Base-by-base conservation (phyloP, 768 basidiomycete species). In the Neoboletus magnificus region DNA sequence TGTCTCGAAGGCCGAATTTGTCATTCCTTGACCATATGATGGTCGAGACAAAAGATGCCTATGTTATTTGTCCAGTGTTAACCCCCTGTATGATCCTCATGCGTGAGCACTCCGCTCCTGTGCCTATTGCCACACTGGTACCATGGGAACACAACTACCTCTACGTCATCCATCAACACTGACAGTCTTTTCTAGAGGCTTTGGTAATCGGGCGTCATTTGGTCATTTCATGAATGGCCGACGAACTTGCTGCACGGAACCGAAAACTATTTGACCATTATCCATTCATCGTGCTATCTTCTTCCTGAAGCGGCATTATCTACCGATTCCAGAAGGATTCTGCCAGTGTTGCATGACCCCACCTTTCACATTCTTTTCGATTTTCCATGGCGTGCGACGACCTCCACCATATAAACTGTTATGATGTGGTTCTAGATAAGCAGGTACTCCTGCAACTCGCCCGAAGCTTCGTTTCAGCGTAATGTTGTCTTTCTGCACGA, bases 401-500 rank as follows among this genome's bases (percentile, higher is more conserved):
- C 25, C 7, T 25, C 20, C 33, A 44, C 27, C 53, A 65, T 66
- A 70, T 60, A 68, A 57, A 60, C 37, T 15, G 27, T 27, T 51
- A 27, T 46, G 20, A 23, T 32, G 25, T 52, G 44, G 32, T 2
- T n/a, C 33, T 13, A 23, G 22, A 15, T 11, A 44, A 16, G 20
- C n/a, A 46, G 46, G 42, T 32, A 43, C 47, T 37, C 45, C 50
- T 39, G 1, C 53, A 53, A 23, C n/a, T n/a, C 49, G 11, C 35
- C 32, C 29, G 8, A 45, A 40, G 35, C 27, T 33, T 58, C 16
- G 9, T 25, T 36, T 27, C 22, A 29, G 27, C 5, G 22, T 48
- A 7, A 66, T 70, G 66, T 44, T 68, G 23, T 61, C 55, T 44
- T 25, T 68, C 15, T 45, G 30, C 50, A 52, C 52, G 37, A 12